Percentiles rank a stretch among this genome's conserved stretches.
Conservation (phyloP, 768 basidiomycete species). For the Ramaria rubella region DNA sequence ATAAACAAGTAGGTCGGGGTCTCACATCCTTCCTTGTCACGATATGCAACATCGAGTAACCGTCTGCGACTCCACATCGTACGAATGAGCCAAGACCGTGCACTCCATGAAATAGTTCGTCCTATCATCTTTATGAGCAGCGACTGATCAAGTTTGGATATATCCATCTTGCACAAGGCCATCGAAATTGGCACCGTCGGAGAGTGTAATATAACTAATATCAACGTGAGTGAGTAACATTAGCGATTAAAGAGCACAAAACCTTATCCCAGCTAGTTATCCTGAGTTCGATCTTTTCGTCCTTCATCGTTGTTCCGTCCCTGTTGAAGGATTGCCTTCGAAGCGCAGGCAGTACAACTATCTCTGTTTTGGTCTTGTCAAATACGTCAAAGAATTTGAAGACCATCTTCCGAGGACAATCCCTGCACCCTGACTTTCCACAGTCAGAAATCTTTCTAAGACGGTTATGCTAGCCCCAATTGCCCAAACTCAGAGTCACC, state of each 20-base stretch:
- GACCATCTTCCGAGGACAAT: slow-evolving; percentile 10
- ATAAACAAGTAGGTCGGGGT: slow-evolving; percentile 4
- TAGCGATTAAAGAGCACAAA: background rate
- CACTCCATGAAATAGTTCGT: slow-evolving; percentile 4
- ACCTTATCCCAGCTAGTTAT: slow-evolving; percentile 12
- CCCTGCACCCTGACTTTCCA: slow-evolving; percentile 10
- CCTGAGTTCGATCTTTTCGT: background rate
- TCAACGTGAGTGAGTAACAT: background rate
- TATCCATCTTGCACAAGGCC: slow-evolving; percentile 5
- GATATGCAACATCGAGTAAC: background rate
- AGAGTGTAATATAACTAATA: slow-evolving; percentile 7
- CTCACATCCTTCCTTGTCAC: background rate
- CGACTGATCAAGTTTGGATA: background rate
- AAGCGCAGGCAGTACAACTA: slow-evolving; percentile 1
- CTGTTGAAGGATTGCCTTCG: slow-evolving; percentile 5
- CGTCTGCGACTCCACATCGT: background rate
- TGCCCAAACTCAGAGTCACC: background rate
- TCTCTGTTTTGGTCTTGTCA: slow-evolving; percentile 7
- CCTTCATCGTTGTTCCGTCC: slow-evolving; percentile 5
- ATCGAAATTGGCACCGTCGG: slow-evolving; percentile 10
- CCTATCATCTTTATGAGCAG: background rate
- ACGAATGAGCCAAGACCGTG: slow-evolving; percentile 7
- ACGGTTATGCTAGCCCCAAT: slow-evolving; percentile 4
- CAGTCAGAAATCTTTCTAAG: slow-evolving; percentile 3
- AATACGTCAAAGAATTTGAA: slow-evolving; percentile 1